Conservation (phyloP, 371 early-diverging fungal genomes). For the Nematocida minor region DNA sequence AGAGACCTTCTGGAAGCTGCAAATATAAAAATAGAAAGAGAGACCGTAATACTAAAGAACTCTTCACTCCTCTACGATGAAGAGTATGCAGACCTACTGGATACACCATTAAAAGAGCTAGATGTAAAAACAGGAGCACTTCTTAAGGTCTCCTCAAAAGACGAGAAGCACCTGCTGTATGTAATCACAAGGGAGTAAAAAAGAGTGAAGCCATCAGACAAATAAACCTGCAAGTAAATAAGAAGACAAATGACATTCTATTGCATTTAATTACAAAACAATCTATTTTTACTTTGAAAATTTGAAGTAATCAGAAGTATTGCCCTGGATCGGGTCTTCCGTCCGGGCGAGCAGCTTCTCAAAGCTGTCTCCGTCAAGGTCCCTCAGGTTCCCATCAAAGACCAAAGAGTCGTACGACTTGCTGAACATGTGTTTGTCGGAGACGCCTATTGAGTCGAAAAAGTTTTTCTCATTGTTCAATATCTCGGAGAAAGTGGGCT, state of each 20-base stretch:
- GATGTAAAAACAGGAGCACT: neutral
- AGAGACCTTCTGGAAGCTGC: neutral
- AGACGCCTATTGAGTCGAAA: constrained; percentile 62
- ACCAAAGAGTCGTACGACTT: constrained; percentile 55
- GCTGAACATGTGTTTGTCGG: constrained; percentile 56
- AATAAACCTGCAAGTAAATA: no score
- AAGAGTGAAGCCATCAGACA: no score
- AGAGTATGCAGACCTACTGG: neutral
- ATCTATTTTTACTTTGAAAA: constrained; percentile 36
- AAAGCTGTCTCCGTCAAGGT: constrained; percentile 48
- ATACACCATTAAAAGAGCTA: neutral
- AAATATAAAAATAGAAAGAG: neutral
- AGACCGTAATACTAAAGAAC: neutral
- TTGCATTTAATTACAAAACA: constrained; percentile 16
- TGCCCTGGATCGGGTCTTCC: constrained; percentile 5
- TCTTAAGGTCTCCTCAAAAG: neutral
- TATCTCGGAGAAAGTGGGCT: constrained; percentile 56
- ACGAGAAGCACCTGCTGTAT: neutral
- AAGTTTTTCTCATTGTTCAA: constrained; percentile 55
- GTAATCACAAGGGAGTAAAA: neutral
- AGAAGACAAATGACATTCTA: neutral
- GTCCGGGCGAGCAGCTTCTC: constrained; percentile 24
- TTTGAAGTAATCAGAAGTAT: constrained; percentile 48
- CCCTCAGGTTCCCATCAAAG: constrained; percentile 62
- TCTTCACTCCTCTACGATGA: neutral